Evolutionary conservation across 495 filamentous ascomycete genomes (phyloP).

Genomic region (Trichocladium uniseriatum): DNA sequence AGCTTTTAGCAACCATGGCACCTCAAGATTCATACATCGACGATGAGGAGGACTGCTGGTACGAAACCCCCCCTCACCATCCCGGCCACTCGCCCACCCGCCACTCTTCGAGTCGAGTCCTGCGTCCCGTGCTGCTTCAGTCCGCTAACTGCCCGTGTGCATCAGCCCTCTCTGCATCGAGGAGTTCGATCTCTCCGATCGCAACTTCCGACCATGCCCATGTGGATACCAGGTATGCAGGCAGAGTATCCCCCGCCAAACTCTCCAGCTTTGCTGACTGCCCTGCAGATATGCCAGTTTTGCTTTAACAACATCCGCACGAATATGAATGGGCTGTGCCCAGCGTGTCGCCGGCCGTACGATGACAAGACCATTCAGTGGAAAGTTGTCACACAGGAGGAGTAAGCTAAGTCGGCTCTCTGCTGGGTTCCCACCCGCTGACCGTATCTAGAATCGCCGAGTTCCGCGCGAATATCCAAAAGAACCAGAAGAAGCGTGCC

Average conservation of each 20-base stretch:
- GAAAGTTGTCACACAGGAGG: slow-evolving; percentile 86
- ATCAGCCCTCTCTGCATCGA: slow-evolving; percentile 91
- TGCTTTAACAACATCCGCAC: slow-evolving; percentile 98
- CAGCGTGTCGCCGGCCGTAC: slow-evolving; percentile 89
- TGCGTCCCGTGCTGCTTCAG: neutral
- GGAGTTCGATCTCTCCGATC: slow-evolving; percentile 94
- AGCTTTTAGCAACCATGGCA: slow-evolving; percentile 46
- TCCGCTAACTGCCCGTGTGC: slow-evolving; percentile 10
- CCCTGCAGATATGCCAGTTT: slow-evolving; percentile 86
- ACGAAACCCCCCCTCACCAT: slow-evolving; percentile 21
- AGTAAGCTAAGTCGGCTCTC: slow-evolving; percentile 45
- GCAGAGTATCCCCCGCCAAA: neutral
- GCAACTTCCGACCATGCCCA: slow-evolving; percentile 94
- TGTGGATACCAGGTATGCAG: slow-evolving; percentile 88
- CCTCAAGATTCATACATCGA: slow-evolving; percentile 96
- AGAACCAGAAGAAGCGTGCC: slow-evolving; percentile 84
- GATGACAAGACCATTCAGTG: slow-evolving; percentile 94
- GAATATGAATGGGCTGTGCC: slow-evolving; percentile 91
- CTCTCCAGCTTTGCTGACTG: slow-evolving; percentile 17
- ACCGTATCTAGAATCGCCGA: slow-evolving; percentile 38
- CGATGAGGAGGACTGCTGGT: slow-evolving; percentile 92
- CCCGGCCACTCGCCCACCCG: neutral
- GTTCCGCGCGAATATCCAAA: slow-evolving; percentile 77
- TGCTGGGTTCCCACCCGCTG: slow-evolving; percentile 16
- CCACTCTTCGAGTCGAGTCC: neutral